Evolutionary conservation across 2,329 filamentous ascomycete species (phyloP).

Genomic region (Arthrinium puccinioides): DNA sequence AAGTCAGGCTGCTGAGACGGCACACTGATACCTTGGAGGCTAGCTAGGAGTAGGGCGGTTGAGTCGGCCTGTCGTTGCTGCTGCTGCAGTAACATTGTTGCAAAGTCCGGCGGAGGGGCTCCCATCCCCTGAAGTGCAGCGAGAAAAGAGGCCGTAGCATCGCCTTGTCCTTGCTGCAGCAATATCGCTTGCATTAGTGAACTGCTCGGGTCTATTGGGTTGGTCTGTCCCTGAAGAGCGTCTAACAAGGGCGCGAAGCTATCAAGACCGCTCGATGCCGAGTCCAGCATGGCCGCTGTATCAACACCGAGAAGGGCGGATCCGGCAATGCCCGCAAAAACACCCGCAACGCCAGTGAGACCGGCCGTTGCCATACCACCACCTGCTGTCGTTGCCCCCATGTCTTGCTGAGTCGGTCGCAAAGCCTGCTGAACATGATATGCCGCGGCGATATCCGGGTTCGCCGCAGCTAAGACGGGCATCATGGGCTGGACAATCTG

Average conservation of each 20-base stretch:
- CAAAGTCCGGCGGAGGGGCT: background rate
- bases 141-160: background rate
- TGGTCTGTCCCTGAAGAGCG: background rate
- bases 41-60: no score
- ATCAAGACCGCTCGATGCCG: background rate
- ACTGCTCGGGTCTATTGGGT: no score
- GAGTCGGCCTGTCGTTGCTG: background rate
- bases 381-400: background rate
- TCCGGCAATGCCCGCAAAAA: no score
- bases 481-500: slow-evolving; percentile 4
- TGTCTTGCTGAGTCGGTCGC: background rate
- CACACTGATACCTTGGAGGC: no score
- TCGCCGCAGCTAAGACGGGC: slow-evolving; percentile 1
- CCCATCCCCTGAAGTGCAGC: background rate
- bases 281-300: background rate
- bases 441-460: slow-evolving; percentile 3
- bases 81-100: background rate
- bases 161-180: no score
- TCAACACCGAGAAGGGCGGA: no score
- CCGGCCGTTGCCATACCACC: background rate
- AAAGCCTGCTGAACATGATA: slow-evolving; percentile 2
- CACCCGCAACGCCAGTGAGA: no score
- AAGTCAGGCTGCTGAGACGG: no score
- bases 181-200: no score
- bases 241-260: background rate